Conservation (phyloP, 2,329 filamentous ascomycete species). For the Aspergillus udagawae region DNA sequence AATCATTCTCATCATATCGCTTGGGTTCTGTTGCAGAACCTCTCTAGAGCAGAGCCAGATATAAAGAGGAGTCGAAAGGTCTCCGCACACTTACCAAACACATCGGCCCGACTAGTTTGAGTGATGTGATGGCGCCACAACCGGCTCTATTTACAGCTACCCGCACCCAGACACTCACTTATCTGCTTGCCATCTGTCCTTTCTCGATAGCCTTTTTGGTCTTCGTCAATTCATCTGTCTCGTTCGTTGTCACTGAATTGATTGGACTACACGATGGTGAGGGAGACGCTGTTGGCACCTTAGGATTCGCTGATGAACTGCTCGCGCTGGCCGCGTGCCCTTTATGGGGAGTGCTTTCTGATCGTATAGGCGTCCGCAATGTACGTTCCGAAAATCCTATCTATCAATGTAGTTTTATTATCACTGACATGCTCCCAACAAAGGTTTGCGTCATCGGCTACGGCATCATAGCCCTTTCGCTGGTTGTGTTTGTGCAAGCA, state of each 20-base stretch:
- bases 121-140: constrained; percentile 25
- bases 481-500: constrained; percentile 81
- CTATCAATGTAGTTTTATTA: background rate
- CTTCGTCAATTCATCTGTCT: constrained; percentile 61
- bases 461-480: constrained; percentile 68
- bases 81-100: background rate
- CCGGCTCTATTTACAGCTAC: constrained; percentile 53
- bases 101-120: background rate
- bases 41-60: background rate
- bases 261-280: constrained; percentile 54
- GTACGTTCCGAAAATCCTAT: constrained; percentile 27
- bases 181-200: constrained; percentile 59
- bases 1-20: background rate
- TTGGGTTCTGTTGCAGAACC: background rate
- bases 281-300: constrained; percentile 57
- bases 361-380: constrained; percentile 46
- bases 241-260: constrained; percentile 62
- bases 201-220: constrained; percentile 65
- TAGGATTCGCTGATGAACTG: constrained; percentile 49
- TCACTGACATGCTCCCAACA: constrained; percentile 1
- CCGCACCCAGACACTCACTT: constrained; percentile 54
- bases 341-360: constrained; percentile 47
- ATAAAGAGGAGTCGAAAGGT: background rate
- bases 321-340: constrained; percentile 48
- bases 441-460: constrained; percentile 69